A percentile compares a stretch with the other conserved stretches of the same genome.
These are phyloP conservation scores for Lachnellula cervina DNA, from an alignment of 2,329 filamentous ascomycete genomes.

Conservation along the genomic window DNA sequence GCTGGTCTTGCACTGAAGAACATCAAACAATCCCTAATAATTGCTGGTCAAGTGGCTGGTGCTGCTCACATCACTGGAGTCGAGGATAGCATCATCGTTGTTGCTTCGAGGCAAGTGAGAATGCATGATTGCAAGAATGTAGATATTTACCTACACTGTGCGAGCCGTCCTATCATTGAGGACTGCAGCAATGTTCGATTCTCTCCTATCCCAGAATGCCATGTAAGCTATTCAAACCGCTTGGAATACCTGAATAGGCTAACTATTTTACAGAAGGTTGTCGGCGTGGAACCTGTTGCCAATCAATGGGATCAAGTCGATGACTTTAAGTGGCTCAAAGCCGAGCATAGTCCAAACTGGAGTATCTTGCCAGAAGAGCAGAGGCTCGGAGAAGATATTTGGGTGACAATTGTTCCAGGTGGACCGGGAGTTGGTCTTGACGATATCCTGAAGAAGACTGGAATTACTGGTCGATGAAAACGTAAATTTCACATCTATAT, in stretches of 20 bases:
- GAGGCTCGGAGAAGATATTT: slow-evolving; percentile 57
- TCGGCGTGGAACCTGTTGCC: slow-evolving; percentile 28
- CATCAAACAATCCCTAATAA: slow-evolving; percentile 64
- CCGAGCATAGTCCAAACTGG: slow-evolving; percentile 86
- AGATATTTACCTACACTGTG: slow-evolving; percentile 76
- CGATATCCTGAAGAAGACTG: slow-evolving; percentile 56
- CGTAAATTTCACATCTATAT: background rate
- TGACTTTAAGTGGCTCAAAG: slow-evolving; percentile 96
- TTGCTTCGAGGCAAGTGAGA: slow-evolving; percentile 79
- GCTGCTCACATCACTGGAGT: slow-evolving; percentile 79
- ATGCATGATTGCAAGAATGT: slow-evolving; percentile 84
- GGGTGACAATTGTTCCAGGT: slow-evolving; percentile 64
- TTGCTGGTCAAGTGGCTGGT: slow-evolving; percentile 74
- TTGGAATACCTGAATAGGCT: slow-evolving; percentile 1
- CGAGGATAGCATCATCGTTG: slow-evolving; percentile 67
- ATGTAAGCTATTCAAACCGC: slow-evolving; percentile 48
- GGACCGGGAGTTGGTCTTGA: slow-evolving; percentile 56
- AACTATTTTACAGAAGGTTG: slow-evolving; percentile 21
- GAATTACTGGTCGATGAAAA: slow-evolving; percentile 23
- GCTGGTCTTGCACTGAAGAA: slow-evolving; percentile 66
- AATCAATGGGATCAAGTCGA: slow-evolving; percentile 90
- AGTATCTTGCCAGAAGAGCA: slow-evolving; percentile 57
- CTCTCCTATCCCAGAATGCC: slow-evolving; percentile 64
- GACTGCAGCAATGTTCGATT: slow-evolving; percentile 77
- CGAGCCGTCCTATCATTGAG: slow-evolving; percentile 88